phyloP scores from a whole-genome alignment of 768 basidiomycete genomes.

The Boletellus sp. region DNA sequence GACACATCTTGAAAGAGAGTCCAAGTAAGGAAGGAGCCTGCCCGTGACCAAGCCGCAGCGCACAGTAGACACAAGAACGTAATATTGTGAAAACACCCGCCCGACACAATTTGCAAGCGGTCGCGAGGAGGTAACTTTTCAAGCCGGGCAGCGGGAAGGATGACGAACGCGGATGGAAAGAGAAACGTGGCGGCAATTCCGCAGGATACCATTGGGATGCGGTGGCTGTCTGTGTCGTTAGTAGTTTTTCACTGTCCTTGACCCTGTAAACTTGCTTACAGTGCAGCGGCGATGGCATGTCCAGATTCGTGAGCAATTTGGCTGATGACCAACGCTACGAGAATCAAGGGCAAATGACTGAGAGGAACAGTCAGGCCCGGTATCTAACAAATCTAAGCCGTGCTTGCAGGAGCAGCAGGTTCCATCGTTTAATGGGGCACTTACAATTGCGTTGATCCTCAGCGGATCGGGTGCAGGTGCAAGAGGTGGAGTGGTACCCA shows the following conservation, averaged over 20 bases:
- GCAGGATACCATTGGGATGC: slow-evolving; percentile 55
- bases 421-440: slow-evolving; percentile 5
- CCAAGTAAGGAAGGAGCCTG: slow-evolving; percentile 26
- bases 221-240: slow-evolving; percentile 46
- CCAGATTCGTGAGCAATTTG: slow-evolving; percentile 81
- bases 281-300: slow-evolving; percentile 71
- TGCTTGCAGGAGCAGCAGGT: neutral
- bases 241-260: neutral
- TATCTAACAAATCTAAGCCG: slow-evolving; percentile 44
- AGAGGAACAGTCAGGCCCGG: slow-evolving; percentile 81
- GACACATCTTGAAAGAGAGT: slow-evolving; percentile 53
- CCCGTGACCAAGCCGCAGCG: slow-evolving; percentile 31
- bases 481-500: neutral
- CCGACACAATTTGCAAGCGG: slow-evolving; percentile 61
- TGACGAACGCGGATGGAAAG: slow-evolving; percentile 74
- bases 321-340: slow-evolving; percentile 55
- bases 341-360: slow-evolving; percentile 61
- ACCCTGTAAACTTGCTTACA: slow-evolving; percentile 43
- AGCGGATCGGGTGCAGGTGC: slow-evolving; percentile 1
- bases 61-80: slow-evolving; percentile 50
- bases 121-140: slow-evolving; percentile 35
- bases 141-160: slow-evolving; percentile 46
- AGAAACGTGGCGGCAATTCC: slow-evolving; percentile 60
- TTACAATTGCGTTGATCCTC: slow-evolving; percentile 31
- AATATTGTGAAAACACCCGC: slow-evolving; percentile 80